Percentiles rank a stretch among this genome's conserved stretches.
Conservation (phyloP, 2,329 filamentous ascomycete species). For the Phaeosphaeriaceae sp. region DNA sequence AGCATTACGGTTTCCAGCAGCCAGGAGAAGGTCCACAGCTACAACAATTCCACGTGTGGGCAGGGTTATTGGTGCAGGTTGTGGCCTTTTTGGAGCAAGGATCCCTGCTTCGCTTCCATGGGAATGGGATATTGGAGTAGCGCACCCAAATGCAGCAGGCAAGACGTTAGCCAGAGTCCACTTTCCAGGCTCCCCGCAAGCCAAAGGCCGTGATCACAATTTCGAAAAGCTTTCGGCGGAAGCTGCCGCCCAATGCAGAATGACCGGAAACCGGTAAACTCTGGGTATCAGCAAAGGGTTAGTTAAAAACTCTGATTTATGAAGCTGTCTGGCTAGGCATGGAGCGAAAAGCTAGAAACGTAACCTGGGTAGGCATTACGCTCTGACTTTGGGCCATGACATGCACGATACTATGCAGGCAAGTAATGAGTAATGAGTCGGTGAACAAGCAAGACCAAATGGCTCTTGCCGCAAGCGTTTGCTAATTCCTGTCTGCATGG, state of each 20-base stretch:
- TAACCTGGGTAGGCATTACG: too few species aligned
- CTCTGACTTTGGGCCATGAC: too few species aligned
- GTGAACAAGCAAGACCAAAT: background rate
- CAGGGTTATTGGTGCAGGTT: conserved; percentile 41
- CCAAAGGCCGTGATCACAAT: conserved; percentile 38
- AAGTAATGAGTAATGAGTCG: too few species aligned
- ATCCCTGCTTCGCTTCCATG: conserved; percentile 46
- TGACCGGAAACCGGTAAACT: too few species aligned
- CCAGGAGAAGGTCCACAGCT: conserved; percentile 30
- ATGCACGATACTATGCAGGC: too few species aligned
- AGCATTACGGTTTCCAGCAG: conserved; percentile 31
- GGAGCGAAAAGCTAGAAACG: too few species aligned
- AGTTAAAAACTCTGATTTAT: too few species aligned
- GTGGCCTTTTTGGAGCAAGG: conserved; percentile 29
- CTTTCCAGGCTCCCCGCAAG: conserved; percentile 49
- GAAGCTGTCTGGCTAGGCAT: too few species aligned
- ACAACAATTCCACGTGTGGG: conserved; percentile 42
- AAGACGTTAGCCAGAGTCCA: conserved; percentile 38
- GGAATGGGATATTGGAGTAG: conserved; percentile 45
- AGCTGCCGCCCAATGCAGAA: conserved; percentile 8
- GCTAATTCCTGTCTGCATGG: background rate
- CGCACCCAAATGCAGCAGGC: conserved; percentile 29
- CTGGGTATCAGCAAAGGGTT: too few species aligned
- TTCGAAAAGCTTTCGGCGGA: conserved; percentile 20
- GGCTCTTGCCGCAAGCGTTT: conserved; percentile 5